phyloP scores from a whole-genome alignment of 148 eudicot genomes.

The Camellia sinensis region DNA sequence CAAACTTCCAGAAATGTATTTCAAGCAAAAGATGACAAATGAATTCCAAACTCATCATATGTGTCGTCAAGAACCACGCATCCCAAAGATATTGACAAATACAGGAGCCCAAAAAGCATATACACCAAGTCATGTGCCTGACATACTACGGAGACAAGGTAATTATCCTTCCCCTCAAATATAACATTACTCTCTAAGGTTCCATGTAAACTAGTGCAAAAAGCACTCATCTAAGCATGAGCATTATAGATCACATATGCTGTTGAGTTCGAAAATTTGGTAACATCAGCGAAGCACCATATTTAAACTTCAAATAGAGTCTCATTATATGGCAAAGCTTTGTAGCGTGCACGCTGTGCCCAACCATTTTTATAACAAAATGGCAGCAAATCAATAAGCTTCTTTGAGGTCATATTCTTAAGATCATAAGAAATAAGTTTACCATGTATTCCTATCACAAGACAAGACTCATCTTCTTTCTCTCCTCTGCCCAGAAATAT shows the following conservation, averaged over 20 bases:
- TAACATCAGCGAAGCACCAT: neutral
- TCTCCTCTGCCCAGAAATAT: slow-evolving; percentile 9
- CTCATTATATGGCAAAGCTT: slow-evolving; percentile 9
- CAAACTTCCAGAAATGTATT: neutral
- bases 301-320: neutral
- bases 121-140: neutral
- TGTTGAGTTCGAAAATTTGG: neutral
- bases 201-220: neutral
- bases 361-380: neutral
- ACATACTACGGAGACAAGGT: neutral
- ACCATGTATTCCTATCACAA: slow-evolving; percentile 4
- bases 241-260: neutral
- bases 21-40: neutral
- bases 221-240: neutral
- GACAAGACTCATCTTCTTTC: slow-evolving; percentile 3
- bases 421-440: neutral
- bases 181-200: neutral
- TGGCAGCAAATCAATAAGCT: neutral
- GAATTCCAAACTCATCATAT: neutral
- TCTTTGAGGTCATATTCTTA: neutral
- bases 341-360: neutral
- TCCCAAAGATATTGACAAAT: neutral
- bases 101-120: neutral
- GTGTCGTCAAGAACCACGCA: neutral
- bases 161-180: neutral